Evolutionary conservation across 805 yeast species (phyloP).

Genomic region (Wickerhamomyces strasburgensis): DNA sequence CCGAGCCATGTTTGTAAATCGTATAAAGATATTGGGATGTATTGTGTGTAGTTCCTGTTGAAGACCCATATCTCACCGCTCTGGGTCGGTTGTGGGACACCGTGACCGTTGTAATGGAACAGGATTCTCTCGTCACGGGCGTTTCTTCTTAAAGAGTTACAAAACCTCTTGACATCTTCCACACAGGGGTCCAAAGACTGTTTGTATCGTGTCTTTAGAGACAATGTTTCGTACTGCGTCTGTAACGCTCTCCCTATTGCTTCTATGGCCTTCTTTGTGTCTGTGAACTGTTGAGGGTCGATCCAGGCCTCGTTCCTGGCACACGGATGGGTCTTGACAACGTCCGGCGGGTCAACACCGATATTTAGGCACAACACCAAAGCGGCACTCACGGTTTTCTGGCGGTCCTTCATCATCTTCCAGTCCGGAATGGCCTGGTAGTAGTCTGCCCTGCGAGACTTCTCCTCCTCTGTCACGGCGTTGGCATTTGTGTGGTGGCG

Average conservation of each 20-base stretch:
- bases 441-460: constrained; percentile 38
- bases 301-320: constrained; percentile 92
- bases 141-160: constrained; percentile 80
- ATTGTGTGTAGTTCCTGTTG: constrained; percentile 94
- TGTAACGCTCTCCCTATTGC: constrained; percentile 86
- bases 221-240: constrained; percentile 81
- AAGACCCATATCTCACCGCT: constrained; percentile 98
- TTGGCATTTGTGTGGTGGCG: constrained; percentile 88
- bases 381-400: constrained; percentile 91
- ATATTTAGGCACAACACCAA: constrained; percentile 83
- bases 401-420: constrained; percentile 87
- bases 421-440: constrained; percentile 80
- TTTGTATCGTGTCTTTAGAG: constrained; percentile 83
- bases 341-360: constrained; percentile 97
- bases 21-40: constrained; percentile 92
- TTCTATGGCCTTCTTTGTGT: constrained; percentile 86
- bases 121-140: constrained; percentile 91
- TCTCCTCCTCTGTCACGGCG: constrained; percentile 58
- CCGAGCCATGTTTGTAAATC: constrained; percentile 97
- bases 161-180: constrained; percentile 89
- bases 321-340: constrained; percentile 86
- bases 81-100: constrained; percentile 95
- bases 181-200: constrained; percentile 92
- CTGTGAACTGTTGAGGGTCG: constrained; percentile 77
- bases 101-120: constrained; percentile 97